A percentile compares a stretch with the other conserved stretches of the same genome.
Evolutionary conservation across 768 basidiomycete genomes (phyloP).

Genomic region (Mycena galericulata): DNA sequence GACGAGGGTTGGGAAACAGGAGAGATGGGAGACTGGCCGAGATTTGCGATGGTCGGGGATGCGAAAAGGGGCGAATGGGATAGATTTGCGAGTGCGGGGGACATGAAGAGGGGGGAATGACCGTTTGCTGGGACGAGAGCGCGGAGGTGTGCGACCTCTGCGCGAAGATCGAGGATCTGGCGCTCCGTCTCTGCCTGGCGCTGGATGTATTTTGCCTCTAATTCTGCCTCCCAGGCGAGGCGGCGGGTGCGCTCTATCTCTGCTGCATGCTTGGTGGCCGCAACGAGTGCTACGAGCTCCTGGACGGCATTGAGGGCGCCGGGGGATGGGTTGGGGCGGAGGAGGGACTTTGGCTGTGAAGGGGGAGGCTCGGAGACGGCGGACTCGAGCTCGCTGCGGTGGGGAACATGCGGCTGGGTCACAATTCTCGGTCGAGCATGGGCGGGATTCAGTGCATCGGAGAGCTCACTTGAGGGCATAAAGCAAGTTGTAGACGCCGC

Average conservation of each 20-base stretch:
- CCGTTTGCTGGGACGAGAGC: conserved; percentile 48
- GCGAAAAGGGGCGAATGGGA: conserved; percentile 22
- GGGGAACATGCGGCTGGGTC: conserved; percentile 60
- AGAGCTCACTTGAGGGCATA: conserved; percentile 81
- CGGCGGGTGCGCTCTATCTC: conserved; percentile 71
- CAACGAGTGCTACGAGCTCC: conserved; percentile 69
- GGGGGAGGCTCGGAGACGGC: conserved; percentile 65
- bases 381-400: conserved; percentile 74
- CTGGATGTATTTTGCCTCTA: conserved; percentile 69
- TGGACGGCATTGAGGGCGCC: conserved; percentile 62
- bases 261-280: conserved; percentile 68
- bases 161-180: conserved; percentile 64
- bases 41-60: conserved; percentile 47
- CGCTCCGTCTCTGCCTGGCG: conserved; percentile 71
- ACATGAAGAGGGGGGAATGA: conserved; percentile 36
- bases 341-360: conserved; percentile 6
- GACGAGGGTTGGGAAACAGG: conserved; percentile 49
- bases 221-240: conserved; percentile 75
- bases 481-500: neutral
- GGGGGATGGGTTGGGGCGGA: conserved; percentile 45
- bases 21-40: conserved; percentile 51
- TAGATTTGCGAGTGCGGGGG: too few relatives aligned
- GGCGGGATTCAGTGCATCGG: conserved; percentile 74
- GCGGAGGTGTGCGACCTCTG: conserved; percentile 62
- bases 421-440: conserved; percentile 56